Percentiles rank a stretch among this genome's conserved stretches.
These are phyloP conservation scores for Backusella parvicylindrica DNA, from an alignment of 192 early-diverging fungal genomes.

Conservation along the genomic window DNA sequence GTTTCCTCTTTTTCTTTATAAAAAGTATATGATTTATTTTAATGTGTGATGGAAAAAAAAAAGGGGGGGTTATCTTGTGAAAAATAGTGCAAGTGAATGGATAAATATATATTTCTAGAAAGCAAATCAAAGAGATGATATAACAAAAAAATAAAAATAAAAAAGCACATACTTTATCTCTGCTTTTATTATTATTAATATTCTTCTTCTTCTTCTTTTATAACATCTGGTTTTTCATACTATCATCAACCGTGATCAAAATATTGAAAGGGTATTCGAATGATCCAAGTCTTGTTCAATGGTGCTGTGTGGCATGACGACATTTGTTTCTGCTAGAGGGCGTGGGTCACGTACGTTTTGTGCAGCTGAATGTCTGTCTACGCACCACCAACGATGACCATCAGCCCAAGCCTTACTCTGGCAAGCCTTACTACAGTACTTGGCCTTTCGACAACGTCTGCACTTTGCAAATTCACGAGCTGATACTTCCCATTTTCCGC, in stretches of 20 bases:
- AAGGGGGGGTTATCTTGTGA: too few species aligned
- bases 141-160: too few species aligned
- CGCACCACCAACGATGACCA: conserved; percentile 81
- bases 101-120: not conserved
- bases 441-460: conserved; percentile 80
- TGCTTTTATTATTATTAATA: not conserved
- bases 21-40: not conserved
- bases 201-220: not conserved
- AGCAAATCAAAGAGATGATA: not conserved
- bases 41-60: not conserved
- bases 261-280: not conserved
- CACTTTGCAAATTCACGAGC: conserved; percentile 84
- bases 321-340: not conserved
- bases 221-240: too few species aligned
- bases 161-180: not conserved
- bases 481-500: conserved; percentile 72
- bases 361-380: conserved; percentile 37
- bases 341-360: not conserved
- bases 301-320: not conserved
- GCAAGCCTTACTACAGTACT: conserved; percentile 80
- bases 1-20: not conserved
- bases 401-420: conserved; percentile 75
- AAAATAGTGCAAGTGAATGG: too few species aligned
- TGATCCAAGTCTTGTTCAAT: not conserved
- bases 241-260: not conserved